Base-by-base conservation (phyloP, 108 stramenopile genomes). In the Cyclotella sp. region DNA sequence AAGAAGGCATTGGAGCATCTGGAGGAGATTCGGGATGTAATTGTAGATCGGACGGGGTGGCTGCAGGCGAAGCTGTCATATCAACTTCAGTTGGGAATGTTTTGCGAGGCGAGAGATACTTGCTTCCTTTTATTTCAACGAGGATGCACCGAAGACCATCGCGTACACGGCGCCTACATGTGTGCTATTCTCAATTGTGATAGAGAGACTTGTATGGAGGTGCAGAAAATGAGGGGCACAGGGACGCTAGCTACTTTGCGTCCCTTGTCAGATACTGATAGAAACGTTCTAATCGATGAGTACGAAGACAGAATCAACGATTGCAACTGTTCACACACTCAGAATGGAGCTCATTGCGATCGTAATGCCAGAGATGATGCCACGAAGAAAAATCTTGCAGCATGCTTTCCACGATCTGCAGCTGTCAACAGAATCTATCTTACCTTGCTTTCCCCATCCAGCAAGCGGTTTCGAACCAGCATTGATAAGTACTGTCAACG, bases 141-240 rank as follows among this genome's bases (percentile, higher is more conserved):
- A 24, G 95, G 95, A 12, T 66, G 81, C 57, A 95, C 90, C 40
- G 98, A 99, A 74, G 90, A 98, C 79, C 95, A 96, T 82, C 63
- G 84, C 41, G 85, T 94, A 63, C 98, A 99, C 84, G 81, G 89
- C 6, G 92, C 95, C 11, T 90, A 96, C 75, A 97, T 97, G 95
- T 96, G 91, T 80, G 86, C 97, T 18, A 53, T 95, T 19, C 72
- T 98, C 61, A 69, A 92, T 34, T 69, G 92, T 49, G 65, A 81
- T 28, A 67, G 60, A 29, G 60, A 63, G 10, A 87, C 82, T 0
- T 84, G 79, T 63, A 68, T 78, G 22, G 77, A 83, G 58, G 85
- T 82, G 5, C 49, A 83, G 52, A 75, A 79, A 27, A 60, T 90
- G n/a, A 72, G 57, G 30, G 92, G 93, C 13, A 91, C 91, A 47